Evolutionary conservation across 768 basidiomycete species (phyloP), one percentile per base, ranked within the genome.

Genomic region (Auricularia auricula-judae): DNA sequence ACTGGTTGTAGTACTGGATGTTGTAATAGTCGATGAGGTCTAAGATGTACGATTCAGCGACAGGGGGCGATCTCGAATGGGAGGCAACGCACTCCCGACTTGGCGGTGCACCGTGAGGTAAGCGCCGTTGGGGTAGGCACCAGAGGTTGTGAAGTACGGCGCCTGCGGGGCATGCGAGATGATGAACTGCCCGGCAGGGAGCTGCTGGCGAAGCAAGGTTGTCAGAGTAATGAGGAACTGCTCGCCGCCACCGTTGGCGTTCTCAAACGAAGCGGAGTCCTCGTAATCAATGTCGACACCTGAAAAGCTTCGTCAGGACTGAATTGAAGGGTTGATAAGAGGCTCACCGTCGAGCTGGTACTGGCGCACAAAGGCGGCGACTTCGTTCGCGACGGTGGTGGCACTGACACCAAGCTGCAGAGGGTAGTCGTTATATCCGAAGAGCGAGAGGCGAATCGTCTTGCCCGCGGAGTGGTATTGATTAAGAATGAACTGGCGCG

Each of bases 21-120:
- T 70, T 70, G 65, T 72, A 73, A 63, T 71, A 76, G 66, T 76
- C 75, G 60, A 76, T 76, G 2, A 65, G 67, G 51, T 63, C 58
- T 42, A 14, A 8, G 29, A 54, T 12, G 53, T 12, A 18, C 18
- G 29, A 18, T 7, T n/a, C 53, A n/a, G 53, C n/a, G 11, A n/a
- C 11, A 3, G 53, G 5, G 18, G 18, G 53, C n/a, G 53, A 7
- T 54, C 7, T 18, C 7, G 18, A 18, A 2, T 29, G 29, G 29
- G 53, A 29, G 10, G 3, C 18, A 11, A n/a, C 29, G 53, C n/a
- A 54, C n/a, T n/a, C 0, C 75, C 75, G 3, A 71, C 71, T 29
- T 68, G 63, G 51, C 69, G 36, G 65, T 74, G 70, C 47, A 76
- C 70, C 62, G 66, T 67, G 33, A 69, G 64, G 63, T 76, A 76